These are phyloP conservation scores for Podila epigama DNA, from an alignment of 192 early-diverging fungal species.

Conservation along the genomic window DNA sequence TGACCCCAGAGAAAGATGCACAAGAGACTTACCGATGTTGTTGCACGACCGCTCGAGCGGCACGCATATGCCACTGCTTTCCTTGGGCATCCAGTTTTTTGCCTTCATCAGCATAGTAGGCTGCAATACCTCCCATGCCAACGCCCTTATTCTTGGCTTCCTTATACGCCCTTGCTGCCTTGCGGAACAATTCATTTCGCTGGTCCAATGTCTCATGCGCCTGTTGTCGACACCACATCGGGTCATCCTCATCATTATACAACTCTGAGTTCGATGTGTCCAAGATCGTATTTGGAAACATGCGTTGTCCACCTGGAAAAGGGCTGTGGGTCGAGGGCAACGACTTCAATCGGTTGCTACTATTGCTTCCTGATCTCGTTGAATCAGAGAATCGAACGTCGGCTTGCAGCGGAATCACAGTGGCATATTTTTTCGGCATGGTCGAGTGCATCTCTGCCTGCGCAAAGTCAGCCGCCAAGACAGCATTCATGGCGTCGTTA, in stretches of 20 bases:
- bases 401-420: constrained; percentile 17
- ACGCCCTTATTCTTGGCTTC: constrained; percentile 46
- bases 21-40: constrained; percentile 23
- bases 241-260: constrained; percentile 57
- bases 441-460: constrained; percentile 11
- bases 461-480: constrained; percentile 41
- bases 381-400: constrained; percentile 21
- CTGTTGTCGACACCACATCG: constrained; percentile 52
- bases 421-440: constrained; percentile 10
- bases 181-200: constrained; percentile 59
- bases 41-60: constrained; percentile 58
- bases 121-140: constrained; percentile 57
- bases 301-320: constrained; percentile 6
- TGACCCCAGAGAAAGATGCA: background rate
- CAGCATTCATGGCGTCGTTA: constrained; percentile 50
- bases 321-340: constrained; percentile 32
- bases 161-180: constrained; percentile 53
- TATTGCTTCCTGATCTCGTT: constrained; percentile 14
- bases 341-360: constrained; percentile 11
- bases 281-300: constrained; percentile 47
- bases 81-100: constrained; percentile 50
- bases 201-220: constrained; percentile 44
- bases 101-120: constrained; percentile 60
- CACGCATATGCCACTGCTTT: constrained; percentile 62
- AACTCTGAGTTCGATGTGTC: constrained; percentile 34